Evolutionary conservation across 805 yeast species (phyloP), one percentile per base, ranked within the genome.

Genomic region (Kodamaea kaohsiungensis): DNA sequence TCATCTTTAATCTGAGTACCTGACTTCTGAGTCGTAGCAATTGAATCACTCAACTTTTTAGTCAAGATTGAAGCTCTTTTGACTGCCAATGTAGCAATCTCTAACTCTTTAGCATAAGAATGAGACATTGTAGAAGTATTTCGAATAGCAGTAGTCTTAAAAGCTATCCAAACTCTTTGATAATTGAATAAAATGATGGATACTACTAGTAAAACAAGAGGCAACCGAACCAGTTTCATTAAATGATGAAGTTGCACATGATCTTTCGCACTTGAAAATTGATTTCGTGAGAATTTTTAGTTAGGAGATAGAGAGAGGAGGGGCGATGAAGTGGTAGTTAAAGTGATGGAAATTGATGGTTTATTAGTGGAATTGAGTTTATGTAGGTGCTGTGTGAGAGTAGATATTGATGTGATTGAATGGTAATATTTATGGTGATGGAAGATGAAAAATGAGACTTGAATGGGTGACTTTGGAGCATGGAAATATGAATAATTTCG

Each of bases 61-160:
- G 97, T 91, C 54, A 93, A 76, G 16, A 81, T 64, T 1, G 96
- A 83, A 0, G 99, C 98, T 65, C 95, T 81, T 62, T 85, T 89
- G 18, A 95, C 97, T 0, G 98, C 98, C 63, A 89, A 75, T 46
- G 92, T 86, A 17, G 98, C 99, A 46, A 93, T 81, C 53, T 79
- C 74, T 19, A 87, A 79, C 71, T 93, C 99, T 65, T 74, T 82
- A 43, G 78, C 77, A 67, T 83, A 89, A 12, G 68, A 65, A 43
- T 71, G 74, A 7, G 53, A 49, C 57, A 54, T 56, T 40, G 46
- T 40, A 40, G 45, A 40, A 17, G 19, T 12, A 22, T 43, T 17
- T 51, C 22, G 27, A 22, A n/a, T 43, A 37, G 37, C 43, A 19
- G 45, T 17, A 3, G 25, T 17, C 18, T 40, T 40, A 13, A 27